These are phyloP conservation scores for Biscogniauxia sp. DNA, from an alignment of 2,329 filamentous ascomycete species.

Conservation along the genomic window DNA sequence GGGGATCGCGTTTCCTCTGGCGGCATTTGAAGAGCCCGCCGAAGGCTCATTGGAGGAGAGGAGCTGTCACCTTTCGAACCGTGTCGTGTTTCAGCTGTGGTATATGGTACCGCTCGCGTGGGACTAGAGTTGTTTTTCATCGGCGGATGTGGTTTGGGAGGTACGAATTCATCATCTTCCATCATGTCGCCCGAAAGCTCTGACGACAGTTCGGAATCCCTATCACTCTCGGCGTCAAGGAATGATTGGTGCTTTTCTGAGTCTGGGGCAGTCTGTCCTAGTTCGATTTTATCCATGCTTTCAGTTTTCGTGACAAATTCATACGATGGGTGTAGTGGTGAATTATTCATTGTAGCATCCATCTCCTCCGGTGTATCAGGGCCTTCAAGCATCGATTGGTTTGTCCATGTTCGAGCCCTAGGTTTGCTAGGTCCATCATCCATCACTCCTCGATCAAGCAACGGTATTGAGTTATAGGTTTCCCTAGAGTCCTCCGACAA, in stretches of 20 bases:
- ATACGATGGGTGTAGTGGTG: conserved; percentile 45
- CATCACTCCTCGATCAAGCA: conserved; percentile 66
- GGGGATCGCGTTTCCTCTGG: conserved; percentile 38
- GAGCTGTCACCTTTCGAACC: conserved; percentile 29
- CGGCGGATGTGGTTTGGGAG: conserved; percentile 26
- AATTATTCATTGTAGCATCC: conserved; percentile 31
- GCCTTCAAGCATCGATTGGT: conserved; percentile 53
- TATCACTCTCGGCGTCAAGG: conserved; percentile 40
- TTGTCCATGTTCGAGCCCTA: conserved; percentile 48
- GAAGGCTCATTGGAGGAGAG: conserved; percentile 48
- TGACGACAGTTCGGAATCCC: conserved; percentile 60
- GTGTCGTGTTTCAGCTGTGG: conserved; percentile 6
- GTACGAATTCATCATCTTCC: conserved; percentile 34
- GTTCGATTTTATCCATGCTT: conserved; percentile 46
- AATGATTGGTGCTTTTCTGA: conserved; percentile 26
- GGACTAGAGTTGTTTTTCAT: conserved; percentile 29
- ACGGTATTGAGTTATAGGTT: conserved; percentile 74
- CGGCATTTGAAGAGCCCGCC: conserved; percentile 45
- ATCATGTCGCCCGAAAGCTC: conserved; percentile 56
- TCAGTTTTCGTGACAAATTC: conserved; percentile 54
- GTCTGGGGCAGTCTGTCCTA: conserved; percentile 31
- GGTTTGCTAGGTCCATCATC: conserved; percentile 47
- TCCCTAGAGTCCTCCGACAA: conserved; percentile 63
- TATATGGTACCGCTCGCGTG: conserved; percentile 25
- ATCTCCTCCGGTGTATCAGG: conserved; percentile 37